Evolutionary conservation across 2,329 filamentous ascomycete genomes (phyloP).

Genomic region (Trichophyton simii): DNA sequence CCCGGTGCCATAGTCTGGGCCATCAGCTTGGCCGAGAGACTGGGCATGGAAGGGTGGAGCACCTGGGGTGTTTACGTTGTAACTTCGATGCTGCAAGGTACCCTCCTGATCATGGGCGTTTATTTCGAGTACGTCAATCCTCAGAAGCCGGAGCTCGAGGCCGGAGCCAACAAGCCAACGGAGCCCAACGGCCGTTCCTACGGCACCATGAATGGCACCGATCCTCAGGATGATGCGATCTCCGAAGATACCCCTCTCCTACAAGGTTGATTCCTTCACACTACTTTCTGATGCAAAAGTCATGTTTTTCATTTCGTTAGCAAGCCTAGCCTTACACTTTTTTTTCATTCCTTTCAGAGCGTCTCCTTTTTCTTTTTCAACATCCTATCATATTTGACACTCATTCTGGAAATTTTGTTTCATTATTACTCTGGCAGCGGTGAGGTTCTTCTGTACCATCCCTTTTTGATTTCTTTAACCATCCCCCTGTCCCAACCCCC

Average conservation of each 20-base stretch:
- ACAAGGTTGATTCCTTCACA: neutral
- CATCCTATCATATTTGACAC: neutral
- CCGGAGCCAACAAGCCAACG: neutral
- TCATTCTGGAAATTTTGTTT: neutral
- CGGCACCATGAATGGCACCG: conserved; percentile 7
- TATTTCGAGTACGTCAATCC: conserved; percentile 46
- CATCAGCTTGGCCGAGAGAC: conserved; percentile 62
- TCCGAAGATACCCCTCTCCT: conserved; percentile 17
- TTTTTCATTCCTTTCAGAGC: neutral
- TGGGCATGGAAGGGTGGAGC: conserved; percentile 81
- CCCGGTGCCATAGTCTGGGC: conserved; percentile 87
- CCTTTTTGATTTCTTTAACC: neutral
- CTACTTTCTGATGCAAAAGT: neutral
- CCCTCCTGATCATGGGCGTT: conserved; percentile 66
- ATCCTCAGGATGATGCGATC: conserved; percentile 5
- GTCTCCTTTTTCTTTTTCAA: neutral
- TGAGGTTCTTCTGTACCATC: neutral
- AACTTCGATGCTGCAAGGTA: conserved; percentile 73
- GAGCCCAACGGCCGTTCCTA: neutral
- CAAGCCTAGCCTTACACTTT: neutral
- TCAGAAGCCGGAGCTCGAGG: conserved; percentile 32
- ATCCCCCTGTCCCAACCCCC: neutral
- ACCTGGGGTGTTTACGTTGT: conserved; percentile 87
- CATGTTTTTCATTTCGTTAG: neutral
- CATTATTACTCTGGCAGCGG: conserved; percentile 1